A percentile compares a stretch with the other conserved stretches of the same genome.
phyloP scores from a whole-genome alignment of 768 basidiomycete species.

The Podaxis sp. region DNA sequence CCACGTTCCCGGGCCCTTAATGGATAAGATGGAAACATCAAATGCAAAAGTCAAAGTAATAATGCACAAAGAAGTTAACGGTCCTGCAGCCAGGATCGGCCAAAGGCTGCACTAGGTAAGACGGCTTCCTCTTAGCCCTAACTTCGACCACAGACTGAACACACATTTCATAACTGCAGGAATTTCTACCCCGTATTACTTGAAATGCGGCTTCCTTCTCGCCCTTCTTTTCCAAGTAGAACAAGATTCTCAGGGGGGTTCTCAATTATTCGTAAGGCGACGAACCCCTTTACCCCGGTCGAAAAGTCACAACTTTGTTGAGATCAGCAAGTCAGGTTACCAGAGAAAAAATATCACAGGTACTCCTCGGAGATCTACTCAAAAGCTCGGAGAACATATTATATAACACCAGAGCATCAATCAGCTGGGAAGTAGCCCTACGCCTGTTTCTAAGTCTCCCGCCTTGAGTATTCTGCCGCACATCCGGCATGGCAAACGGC shows the following conservation, averaged over 20 bases:
- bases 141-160: background rate
- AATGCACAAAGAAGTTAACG: background rate
- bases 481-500: background rate
- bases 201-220: background rate
- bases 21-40: constrained; percentile 1
- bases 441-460: background rate
- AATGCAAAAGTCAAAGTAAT: background rate
- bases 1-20: background rate
- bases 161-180: background rate
- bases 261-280: background rate
- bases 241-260: background rate
- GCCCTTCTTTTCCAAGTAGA: background rate
- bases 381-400: constrained; percentile 10
- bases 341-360: background rate
- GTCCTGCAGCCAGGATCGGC: background rate
- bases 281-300: background rate
- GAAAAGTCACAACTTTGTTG: background rate
- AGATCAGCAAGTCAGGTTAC: background rate
- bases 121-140: background rate
- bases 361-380: constrained; percentile 7
- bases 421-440: background rate
- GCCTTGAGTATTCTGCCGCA: background rate
- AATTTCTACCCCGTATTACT: background rate
- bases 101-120: background rate
- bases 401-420: background rate